Evolutionary conservation across 495 filamentous ascomycete genomes (phyloP), one percentile per base, ranked within the genome.

Genomic region (Xeromyces bisporus): DNA sequence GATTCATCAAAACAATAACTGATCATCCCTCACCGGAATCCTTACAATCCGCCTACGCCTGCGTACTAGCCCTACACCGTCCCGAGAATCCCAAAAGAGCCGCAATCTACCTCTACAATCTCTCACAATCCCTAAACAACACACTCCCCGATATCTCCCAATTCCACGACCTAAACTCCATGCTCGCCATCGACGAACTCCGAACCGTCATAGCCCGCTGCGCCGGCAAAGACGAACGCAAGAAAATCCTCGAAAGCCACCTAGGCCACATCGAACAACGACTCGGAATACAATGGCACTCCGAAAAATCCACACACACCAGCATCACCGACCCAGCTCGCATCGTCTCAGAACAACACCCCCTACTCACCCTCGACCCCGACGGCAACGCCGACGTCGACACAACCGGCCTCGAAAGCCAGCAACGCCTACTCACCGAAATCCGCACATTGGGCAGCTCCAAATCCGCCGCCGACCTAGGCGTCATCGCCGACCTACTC

Each of bases 401-500:
- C n/a, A n/a, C n/a, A n/a, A 17, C 32, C 24, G 50, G 47, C 16
- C 54, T 50, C 26, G 44, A 41, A 10, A 46, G 50, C 27, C 32
- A 17, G 13, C 28, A 36, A 10, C 50, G 53, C 15, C 36, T 62
- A 16, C 36, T 47, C 26, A 29, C 48, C 0, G 44, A 52, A 13
- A 45, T 62, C 8, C 18, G 36, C 18, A 36, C 37, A 6, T 38
- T 42, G 24, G 54, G 56, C n/a, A 49, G 43, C 24, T 58, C 56
- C 9, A 51, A 43, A 14, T 60, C 49, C 8, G 23, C 17, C 15
- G 18, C 31, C 2, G 41, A 53, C 10, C 38, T 58, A 8, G 37
- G 37, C 3, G 30, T 31, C 8, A 43, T 60, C 25, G 39, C 36
- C 7, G 37, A 53, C 8, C 20, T 51, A 15, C 39, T 62, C n/a